These are phyloP conservation scores for Crithidia fasciculata DNA, from an alignment of 208 protist genomes.

Conservation along the genomic window DNA sequence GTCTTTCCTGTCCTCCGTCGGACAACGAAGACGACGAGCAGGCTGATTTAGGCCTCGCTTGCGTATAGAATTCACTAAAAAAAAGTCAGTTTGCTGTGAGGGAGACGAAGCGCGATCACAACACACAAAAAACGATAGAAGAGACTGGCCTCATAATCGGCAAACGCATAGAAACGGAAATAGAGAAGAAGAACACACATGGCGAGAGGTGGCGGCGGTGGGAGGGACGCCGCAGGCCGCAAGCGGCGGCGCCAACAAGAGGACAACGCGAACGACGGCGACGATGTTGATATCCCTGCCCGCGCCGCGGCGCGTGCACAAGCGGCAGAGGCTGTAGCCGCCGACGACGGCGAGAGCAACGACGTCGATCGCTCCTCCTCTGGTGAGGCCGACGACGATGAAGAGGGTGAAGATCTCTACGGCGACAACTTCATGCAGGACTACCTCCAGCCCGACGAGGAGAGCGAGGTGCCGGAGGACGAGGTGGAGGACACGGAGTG, in stretches of 20 bases:
- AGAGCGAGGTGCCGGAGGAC: slow-evolving; percentile 77
- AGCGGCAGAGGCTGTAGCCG: slow-evolving; percentile 4
- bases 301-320: background rate
- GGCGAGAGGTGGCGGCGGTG: background rate
- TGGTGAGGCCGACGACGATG: slow-evolving; percentile 44
- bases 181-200: background rate
- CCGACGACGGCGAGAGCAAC: slow-evolving; percentile 16
- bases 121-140: too few relatives aligned
- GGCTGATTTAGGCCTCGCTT: too few relatives aligned
- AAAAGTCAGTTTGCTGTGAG: too few relatives aligned
- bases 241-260: slow-evolving; percentile 23
- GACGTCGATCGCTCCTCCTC: slow-evolving; percentile 32
- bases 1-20: too few relatives aligned
- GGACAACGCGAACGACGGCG: slow-evolving; percentile 9
- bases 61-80: too few relatives aligned
- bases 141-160: too few relatives aligned
- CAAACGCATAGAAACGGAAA: background rate
- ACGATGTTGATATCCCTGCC: background rate
- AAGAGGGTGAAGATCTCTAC: slow-evolving; percentile 87
- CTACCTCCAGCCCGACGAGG: slow-evolving; percentile 83
- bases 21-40: too few relatives aligned
- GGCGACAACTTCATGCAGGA: slow-evolving; percentile 90
- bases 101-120: too few relatives aligned
- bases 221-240: slow-evolving; percentile 5
- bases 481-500: slow-evolving; percentile 66